Conservation (phyloP, 805 yeast species). For the Dipodascus albidus region DNA sequence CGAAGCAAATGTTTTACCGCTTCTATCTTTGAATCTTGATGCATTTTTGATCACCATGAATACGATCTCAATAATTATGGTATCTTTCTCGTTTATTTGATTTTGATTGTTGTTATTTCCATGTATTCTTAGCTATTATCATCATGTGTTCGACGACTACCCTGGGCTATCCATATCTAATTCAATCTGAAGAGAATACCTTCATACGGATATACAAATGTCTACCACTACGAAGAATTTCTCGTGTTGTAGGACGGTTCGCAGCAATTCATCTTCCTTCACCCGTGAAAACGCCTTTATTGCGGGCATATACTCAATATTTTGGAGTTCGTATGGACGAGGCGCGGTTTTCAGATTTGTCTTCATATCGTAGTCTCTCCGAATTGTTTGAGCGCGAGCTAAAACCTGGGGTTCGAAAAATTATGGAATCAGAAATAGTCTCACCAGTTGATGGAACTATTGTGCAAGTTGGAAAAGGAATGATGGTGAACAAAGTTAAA, state of each 20-base stretch:
- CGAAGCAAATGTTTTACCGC: background rate
- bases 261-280: conserved; percentile 74
- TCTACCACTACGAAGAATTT: conserved; percentile 79
- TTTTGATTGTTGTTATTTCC: no score
- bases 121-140: no score
- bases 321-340: conserved; percentile 89
- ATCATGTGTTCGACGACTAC: no score
- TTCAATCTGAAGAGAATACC: no score
- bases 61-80: no score
- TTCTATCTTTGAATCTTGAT: no score
- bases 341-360: conserved; percentile 71
- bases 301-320: conserved; percentile 55
- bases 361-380: conserved; percentile 64
- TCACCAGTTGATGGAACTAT: conserved; percentile 94
- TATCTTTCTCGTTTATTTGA: no score
- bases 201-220: conserved; percentile 86
- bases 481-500: conserved; percentile 79
- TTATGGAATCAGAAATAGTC: conserved; percentile 55
- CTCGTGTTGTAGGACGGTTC: conserved; percentile 89
- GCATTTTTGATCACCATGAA: no score
- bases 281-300: conserved; percentile 80
- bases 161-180: no score
- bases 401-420: conserved; percentile 66
- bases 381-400: conserved; percentile 85
- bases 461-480: conserved; percentile 64